These are phyloP conservation scores for Aspergillus latus DNA, from an alignment of 2,329 filamentous ascomycete species.

Conservation along the genomic window DNA sequence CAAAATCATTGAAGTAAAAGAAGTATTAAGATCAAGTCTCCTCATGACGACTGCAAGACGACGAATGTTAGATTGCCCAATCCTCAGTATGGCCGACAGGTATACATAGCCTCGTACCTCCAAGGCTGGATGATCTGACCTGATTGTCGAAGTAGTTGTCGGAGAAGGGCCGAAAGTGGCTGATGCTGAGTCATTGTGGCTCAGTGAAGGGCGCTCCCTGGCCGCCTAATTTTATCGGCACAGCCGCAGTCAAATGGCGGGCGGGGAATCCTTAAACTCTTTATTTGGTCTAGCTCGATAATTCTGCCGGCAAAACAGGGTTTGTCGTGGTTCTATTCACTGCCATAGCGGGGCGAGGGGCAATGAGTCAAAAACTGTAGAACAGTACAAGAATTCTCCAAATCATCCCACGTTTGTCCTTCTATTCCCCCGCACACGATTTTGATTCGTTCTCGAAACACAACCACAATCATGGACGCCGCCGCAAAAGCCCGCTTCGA, in stretches of 20 bases:
- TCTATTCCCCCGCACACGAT: background rate
- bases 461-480: background rate
- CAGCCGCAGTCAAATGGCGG: no score
- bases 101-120: background rate
- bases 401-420: background rate
- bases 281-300: no score
- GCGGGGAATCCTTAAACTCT: no score
- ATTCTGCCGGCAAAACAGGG: no score
- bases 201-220: background rate
- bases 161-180: background rate
- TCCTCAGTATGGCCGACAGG: no score
- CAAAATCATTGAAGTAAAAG: no score
- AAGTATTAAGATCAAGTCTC: no score
- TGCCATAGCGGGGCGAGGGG: background rate
- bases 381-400: background rate
- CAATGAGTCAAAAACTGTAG: background rate
- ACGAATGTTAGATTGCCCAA: no score
- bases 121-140: background rate
- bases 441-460: background rate
- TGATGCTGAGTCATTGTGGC: background rate
- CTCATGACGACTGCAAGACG: no score
- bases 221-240: background rate
- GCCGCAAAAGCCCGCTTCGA: constrained; percentile 5
- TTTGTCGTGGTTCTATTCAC: no score
- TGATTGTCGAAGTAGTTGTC: no score